These are phyloP conservation scores for Penicillium hordei DNA, from an alignment of 2,329 filamentous ascomycete species.

Conservation along the genomic window DNA sequence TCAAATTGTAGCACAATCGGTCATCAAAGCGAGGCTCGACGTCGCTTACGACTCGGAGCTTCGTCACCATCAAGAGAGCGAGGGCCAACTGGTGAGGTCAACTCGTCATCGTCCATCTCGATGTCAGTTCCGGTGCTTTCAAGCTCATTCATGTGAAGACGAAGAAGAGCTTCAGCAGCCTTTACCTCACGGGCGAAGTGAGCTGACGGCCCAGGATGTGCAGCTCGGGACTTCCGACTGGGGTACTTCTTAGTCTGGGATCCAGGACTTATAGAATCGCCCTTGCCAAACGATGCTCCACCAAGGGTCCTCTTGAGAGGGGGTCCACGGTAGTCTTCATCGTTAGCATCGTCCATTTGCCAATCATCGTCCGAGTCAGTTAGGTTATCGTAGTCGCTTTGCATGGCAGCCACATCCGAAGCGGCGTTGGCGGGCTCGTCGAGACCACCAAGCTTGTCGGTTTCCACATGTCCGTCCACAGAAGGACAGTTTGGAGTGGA, in stretches of 20 bases:
- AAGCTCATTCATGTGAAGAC: conserved; percentile 35
- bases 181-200: conserved; percentile 36
- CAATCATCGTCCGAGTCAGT: conserved; percentile 17
- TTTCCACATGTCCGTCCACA: conserved; percentile 5
- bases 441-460: background rate
- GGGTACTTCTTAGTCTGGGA: conserved; percentile 10
- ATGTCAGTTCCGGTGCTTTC: conserved; percentile 6
- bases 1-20: background rate
- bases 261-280: background rate
- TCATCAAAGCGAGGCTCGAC: conserved; percentile 19
- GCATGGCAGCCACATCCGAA: background rate
- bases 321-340: conserved; percentile 21
- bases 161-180: conserved; percentile 41
- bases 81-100: background rate
- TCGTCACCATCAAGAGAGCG: background rate
- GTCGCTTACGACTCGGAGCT: conserved; percentile 11
- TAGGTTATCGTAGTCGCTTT: conserved; percentile 5
- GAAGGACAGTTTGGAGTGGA: conserved; percentile 16
- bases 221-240: conserved; percentile 5
- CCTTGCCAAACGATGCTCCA: background rate
- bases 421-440: background rate
- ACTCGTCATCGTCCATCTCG: conserved; percentile 12
- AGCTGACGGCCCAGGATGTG: background rate
- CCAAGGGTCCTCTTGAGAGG: background rate
- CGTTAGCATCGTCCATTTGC: conserved; percentile 16